Evolutionary conservation across 2,329 filamentous ascomycete species (phyloP).

Genomic region (Arthrobotrys conoides): DNA sequence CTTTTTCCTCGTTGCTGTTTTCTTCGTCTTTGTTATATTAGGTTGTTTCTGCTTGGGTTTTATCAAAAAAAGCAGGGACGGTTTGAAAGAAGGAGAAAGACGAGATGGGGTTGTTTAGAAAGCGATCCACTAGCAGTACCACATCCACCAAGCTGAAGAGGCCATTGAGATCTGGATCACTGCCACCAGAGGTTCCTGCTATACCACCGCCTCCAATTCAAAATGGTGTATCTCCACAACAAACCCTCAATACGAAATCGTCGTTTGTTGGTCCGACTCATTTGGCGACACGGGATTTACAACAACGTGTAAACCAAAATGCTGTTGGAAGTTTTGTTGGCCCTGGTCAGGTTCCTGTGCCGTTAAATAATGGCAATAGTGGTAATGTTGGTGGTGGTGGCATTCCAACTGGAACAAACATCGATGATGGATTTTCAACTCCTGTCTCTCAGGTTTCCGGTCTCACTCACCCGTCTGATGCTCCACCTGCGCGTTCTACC

Average conservation of each 20-base stretch:
- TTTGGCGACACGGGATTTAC: conserved; percentile 10
- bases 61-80: conserved; percentile 12
- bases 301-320: not conserved
- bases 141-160: conserved; percentile 58
- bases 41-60: not conserved
- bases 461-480: conserved; percentile 51
- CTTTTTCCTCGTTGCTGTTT: not conserved
- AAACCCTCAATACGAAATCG: conserved; percentile 11
- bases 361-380: not conserved
- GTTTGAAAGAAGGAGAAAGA: not conserved
- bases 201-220: conserved; percentile 48
- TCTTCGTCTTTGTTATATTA: conserved; percentile 8
- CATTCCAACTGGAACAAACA: not conserved
- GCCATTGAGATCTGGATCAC: conserved; percentile 37
- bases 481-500: conserved; percentile 50
- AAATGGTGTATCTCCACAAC: conserved; percentile 10
- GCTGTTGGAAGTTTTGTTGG: not conserved
- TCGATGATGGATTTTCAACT: conserved; percentile 53
- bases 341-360: not conserved
- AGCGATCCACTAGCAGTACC: conserved; percentile 56
- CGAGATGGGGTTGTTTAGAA: conserved; percentile 57
- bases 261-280: conserved; percentile 33
- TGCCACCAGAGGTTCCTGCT: conserved; percentile 47
- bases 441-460: conserved; percentile 57
- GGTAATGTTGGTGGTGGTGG: not conserved